These are phyloP conservation scores for Nymphaea colorata DNA, from an alignment of 164 flowering plant genomes.

Conservation along the genomic window DNA sequence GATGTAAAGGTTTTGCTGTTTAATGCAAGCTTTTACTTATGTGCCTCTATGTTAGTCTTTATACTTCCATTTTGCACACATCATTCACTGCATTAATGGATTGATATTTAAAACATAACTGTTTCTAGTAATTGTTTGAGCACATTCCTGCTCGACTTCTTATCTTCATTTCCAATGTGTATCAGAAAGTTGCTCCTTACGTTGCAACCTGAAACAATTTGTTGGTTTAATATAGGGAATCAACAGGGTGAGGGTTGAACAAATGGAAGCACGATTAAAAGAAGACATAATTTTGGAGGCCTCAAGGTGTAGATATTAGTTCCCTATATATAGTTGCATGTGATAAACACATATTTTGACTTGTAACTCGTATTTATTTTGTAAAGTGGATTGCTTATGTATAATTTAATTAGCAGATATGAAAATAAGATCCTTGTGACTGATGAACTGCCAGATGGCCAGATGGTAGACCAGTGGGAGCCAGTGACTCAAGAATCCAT, in stretches of 20 bases:
- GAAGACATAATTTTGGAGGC: conserved; percentile 85
- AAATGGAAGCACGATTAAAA: conserved; percentile 89
- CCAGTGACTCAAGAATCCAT: conserved; percentile 67
- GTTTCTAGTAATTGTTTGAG: no score
- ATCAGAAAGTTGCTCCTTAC: no score
- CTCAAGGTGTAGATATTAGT: conserved; percentile 39
- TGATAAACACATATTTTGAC: not conserved
- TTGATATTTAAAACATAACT: no score
- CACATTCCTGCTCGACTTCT: no score
- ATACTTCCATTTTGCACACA: no score
- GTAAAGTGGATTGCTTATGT: conserved; percentile 8
- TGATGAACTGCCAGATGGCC: conserved; percentile 97
- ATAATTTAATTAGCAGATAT: conserved; percentile 50
- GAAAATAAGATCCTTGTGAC: conserved; percentile 99
- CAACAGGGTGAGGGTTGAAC: conserved; percentile 80
- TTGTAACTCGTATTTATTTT: conserved; percentile 6
- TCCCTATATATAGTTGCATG: not conserved
- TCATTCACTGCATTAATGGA: no score
- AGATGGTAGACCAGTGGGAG: conserved; percentile 99
- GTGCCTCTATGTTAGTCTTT: no score
- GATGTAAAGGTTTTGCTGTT: no score
- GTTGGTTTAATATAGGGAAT: conserved; percentile 50
- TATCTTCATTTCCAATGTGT: no score
- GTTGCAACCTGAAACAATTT: not conserved
- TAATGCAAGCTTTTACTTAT: no score